Evolutionary conservation across 2,329 filamentous ascomycete genomes (phyloP), one percentile per base, ranked within the genome.

Genomic region (Ceratocystis destructans): DNA sequence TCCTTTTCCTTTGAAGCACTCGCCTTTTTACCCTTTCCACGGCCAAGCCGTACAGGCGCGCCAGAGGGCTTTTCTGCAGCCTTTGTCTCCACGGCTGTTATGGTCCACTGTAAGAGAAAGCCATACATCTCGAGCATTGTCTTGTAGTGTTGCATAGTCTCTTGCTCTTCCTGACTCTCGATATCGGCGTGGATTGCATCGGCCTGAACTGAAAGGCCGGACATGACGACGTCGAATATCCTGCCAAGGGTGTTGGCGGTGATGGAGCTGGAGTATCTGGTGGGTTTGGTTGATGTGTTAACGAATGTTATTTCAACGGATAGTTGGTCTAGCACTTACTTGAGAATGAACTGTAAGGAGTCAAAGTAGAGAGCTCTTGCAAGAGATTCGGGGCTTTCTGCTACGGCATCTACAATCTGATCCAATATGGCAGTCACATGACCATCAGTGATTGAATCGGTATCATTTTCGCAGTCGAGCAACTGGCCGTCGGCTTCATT

Each of bases 91-190:
- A 96, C 90, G n/a, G 89, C 90, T 5, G 91, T 88, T 70, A 97
- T 88, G 5, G 90, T 89, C 95, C 94, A 99, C 75, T 96, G 92
- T 62, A 99, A 78, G 10, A 99, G 79, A 73, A 96, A 99, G 44
- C 87, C 93, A 74, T 95, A 97, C 73, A 96, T 89, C 74, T 99
- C 94, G 70, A 99, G 82, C 1, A 96, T 81, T 70, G 89, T 86
- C 76, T 96, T 96, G 78, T 99, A 93, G 72, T 95, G 87, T 48
- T 87, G 82, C 61, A 96, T 80, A 7, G 88, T 82, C 72, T 95
- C 91, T 75, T 96, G 91, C 73, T 97, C 93, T 75, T 97, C 93
- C 55, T 79, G 77, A 50, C 85, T 87, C 73, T 96, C 92, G 74
- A 96, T 83, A 73, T 96, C 92, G 74, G 88, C 83, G 75, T 95